Evolutionary conservation across 352 stramenopile genomes (phyloP), one percentile per base, ranked within the genome.

Genomic region (Aphanomyces invadans): DNA sequence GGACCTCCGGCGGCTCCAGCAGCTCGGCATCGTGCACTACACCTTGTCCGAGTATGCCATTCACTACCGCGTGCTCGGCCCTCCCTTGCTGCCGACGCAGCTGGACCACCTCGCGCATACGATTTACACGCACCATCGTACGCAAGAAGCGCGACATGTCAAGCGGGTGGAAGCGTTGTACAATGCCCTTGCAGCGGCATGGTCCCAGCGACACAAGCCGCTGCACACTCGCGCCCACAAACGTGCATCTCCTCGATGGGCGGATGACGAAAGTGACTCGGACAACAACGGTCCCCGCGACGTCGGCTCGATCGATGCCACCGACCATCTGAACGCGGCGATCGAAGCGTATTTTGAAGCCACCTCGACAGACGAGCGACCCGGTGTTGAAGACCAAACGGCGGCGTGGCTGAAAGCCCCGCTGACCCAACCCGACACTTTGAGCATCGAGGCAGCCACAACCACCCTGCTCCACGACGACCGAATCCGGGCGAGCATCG

Each of bases 101-200:
- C 10, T 92, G 11, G 73, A 81, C 19, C 57, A 88, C 28, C 71
- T 83, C 5, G 82, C 78, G 1, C 32, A 68, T 11, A 26, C 62
- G n/a, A 71, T 92, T 36, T 90, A 89, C 61, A 32, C 60, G 0
- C 83, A 87, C 62, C 84, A 92, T 65, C 45, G 77, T 42, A 39
- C 69, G 17, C 79, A 90, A 28, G 80, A 90, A 57, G 55, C 57
- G 1, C 73, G 82, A n/a, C 78, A 90, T 26, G 74, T 90, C 7
- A 67, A 70, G 2, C 78, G 84, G 21, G 70, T 92, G 17, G 80
- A 73, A 55, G 67, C 78, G 19, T 56, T 92, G 28, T 87, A 88
- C 55, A 70, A 69, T 1, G 84, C 81, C 0, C 59, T 92, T 0
- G 49, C 75, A 10, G 66, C 75, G 23, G 73, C 78, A 39, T 42